Evolutionary conservation across 495 filamentous ascomycete species (phyloP).

Genomic region (Neurospora cerealis): DNA sequence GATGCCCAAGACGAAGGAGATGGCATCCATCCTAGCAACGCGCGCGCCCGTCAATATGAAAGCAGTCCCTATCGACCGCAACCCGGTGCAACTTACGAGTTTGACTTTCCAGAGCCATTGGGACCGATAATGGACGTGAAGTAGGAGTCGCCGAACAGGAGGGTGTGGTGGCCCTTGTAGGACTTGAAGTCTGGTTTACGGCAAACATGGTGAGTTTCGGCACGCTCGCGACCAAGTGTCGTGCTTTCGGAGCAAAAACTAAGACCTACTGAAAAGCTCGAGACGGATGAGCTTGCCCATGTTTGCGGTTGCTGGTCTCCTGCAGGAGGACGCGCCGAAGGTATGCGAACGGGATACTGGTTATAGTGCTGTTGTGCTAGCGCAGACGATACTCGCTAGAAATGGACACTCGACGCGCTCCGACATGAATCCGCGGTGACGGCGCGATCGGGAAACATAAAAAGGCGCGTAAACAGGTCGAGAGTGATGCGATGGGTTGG

Average conservation of each 20-base stretch:
- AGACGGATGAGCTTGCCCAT: constrained; percentile 87
- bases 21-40: constrained; percentile 82
- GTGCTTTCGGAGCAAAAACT: neutral
- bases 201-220: constrained; percentile 7
- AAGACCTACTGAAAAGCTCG: constrained; percentile 76
- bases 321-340: constrained; percentile 6
- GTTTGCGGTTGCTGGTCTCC: constrained; percentile 8
- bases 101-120: constrained; percentile 99
- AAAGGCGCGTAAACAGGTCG: constrained; percentile 9
- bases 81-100: constrained; percentile 60
- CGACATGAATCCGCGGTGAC: neutral
- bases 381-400: neutral
- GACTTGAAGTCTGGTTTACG: constrained; percentile 81
- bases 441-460: constrained; percentile 2
- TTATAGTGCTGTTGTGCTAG: neutral
- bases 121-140: constrained; percentile 99
- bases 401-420: constrained; percentile 9
- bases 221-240: neutral
- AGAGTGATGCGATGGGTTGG: neutral
- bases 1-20: constrained; percentile 97
- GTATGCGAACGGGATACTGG: neutral
- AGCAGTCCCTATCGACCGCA: neutral
- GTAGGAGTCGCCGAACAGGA: constrained; percentile 95
- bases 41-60: neutral
- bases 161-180: constrained; percentile 87